Evolutionary conservation across 129 eudicot genomes (phyloP).

Genomic region (Lonicera japonica): DNA sequence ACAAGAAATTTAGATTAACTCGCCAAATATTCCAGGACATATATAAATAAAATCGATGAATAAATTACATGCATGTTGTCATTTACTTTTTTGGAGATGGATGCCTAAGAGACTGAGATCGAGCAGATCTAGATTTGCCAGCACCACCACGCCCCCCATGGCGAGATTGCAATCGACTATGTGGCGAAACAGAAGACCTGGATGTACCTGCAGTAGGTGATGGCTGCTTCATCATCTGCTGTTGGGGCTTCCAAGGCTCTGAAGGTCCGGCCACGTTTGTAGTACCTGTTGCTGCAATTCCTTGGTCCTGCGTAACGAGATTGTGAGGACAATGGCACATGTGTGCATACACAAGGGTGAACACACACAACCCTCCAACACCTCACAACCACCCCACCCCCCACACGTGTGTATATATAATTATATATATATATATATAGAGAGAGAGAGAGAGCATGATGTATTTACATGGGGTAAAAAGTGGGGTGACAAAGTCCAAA

Average conservation of each 20-base stretch:
- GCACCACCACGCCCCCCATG: not conserved
- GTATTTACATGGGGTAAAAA: too few relatives aligned
- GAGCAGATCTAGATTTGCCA: not conserved
- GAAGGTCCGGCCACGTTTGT: slow-evolving; percentile 4
- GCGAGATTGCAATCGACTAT: slow-evolving; percentile 12
- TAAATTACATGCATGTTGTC: not conserved
- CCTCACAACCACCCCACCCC: too few relatives aligned
- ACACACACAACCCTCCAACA: too few relatives aligned
- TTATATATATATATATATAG: too few relatives aligned
- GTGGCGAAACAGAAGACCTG: slow-evolving; percentile 23
- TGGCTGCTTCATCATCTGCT: slow-evolving; percentile 9
- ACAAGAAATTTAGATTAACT: too few relatives aligned
- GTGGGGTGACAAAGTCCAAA: too few relatives aligned
- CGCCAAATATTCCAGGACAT: too few relatives aligned
- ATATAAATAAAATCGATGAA: too few relatives aligned
- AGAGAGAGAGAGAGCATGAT: too few relatives aligned
- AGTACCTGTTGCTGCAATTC: slow-evolving; percentile 8
- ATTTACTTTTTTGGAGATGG: not conserved
- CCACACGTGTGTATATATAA: too few relatives aligned
- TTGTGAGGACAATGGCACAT: too few relatives aligned
- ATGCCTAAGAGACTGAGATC: not conserved
- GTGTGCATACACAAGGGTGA: too few relatives aligned
- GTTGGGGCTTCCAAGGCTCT: slow-evolving; percentile 16
- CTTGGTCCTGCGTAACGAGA: slow-evolving; percentile 35
- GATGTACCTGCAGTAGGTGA: slow-evolving; percentile 1